Conservation (phyloP, 2,329 filamentous ascomycete genomes). For the Venturia carpophila region DNA sequence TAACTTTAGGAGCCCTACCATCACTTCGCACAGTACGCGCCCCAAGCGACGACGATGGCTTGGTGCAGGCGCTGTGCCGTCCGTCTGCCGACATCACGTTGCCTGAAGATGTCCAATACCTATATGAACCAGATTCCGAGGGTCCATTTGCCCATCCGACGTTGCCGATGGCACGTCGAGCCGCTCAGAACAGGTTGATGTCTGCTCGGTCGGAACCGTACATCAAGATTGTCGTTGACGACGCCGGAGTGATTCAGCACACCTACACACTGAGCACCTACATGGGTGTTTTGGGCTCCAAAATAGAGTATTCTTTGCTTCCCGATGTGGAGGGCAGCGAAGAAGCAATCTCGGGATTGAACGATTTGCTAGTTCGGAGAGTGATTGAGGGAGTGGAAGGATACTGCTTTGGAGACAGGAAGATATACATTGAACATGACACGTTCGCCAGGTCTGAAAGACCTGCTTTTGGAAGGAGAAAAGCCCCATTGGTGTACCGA, state of each 20-base stretch:
- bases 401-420: not conserved
- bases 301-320: slow-evolving; percentile 52
- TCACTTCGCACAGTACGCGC: slow-evolving; percentile 51
- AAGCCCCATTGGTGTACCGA: not conserved
- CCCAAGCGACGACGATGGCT: slow-evolving; percentile 61
- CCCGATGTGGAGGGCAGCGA: slow-evolving; percentile 48
- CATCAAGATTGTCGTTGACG: slow-evolving; percentile 51
- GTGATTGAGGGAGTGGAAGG: not conserved
- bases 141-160: slow-evolving; percentile 13
- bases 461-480: not conserved
- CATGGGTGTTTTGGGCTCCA: slow-evolving; percentile 41
- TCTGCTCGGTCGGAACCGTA: slow-evolving; percentile 46
- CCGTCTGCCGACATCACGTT: slow-evolving; percentile 46
- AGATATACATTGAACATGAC: not conserved
- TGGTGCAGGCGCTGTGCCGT: slow-evolving; percentile 61
- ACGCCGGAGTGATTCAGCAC: slow-evolving; percentile 43
- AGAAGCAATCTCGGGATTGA: slow-evolving; percentile 48
- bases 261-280: slow-evolving; percentile 51
- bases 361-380: slow-evolving; percentile 37
- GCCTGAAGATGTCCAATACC: slow-evolving; percentile 19
- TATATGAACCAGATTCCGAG: slow-evolving; percentile 18
- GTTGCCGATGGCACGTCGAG: slow-evolving; percentile 44
- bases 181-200: slow-evolving; percentile 59
- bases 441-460: not conserved
- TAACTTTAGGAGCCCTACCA: slow-evolving; percentile 56